phyloP scores from a whole-genome alignment of 345 rosid genomes.

The Hypericum androsaemum region DNA sequence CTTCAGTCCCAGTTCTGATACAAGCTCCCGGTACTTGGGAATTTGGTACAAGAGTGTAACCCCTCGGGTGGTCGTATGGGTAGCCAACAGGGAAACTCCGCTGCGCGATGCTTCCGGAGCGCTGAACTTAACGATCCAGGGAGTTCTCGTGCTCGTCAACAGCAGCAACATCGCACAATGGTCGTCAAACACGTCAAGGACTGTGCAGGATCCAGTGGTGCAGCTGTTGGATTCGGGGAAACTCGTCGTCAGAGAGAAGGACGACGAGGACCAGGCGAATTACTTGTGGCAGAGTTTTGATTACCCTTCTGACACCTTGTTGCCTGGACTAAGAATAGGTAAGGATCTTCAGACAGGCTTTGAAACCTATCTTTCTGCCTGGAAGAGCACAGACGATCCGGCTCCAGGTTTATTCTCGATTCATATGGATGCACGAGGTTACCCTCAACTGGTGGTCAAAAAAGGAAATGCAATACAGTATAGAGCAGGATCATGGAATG shows the following conservation, averaged over 20 bases:
- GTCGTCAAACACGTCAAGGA: background rate
- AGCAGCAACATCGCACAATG: background rate
- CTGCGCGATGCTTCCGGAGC: background rate
- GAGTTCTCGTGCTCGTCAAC: background rate
- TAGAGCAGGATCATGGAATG: slow-evolving; percentile 10
- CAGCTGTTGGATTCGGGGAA: slow-evolving; percentile 1
- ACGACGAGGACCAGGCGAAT: background rate
- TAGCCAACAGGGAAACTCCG: background rate
- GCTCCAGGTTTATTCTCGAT: background rate
- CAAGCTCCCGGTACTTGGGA: background rate
- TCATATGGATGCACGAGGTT: slow-evolving; percentile 1
- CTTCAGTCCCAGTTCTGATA: background rate
- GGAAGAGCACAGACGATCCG: background rate
- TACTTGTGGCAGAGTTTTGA: background rate
- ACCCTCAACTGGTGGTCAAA: background rate
- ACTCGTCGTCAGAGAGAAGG: background rate
- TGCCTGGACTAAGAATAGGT: background rate
- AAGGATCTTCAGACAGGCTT: background rate
- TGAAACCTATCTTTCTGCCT: background rate
- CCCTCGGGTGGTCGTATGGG: background rate
- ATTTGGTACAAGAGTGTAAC: background rate
- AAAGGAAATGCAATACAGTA: background rate
- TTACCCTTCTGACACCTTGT: background rate
- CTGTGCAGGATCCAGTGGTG: background rate
- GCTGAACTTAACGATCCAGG: background rate